These are phyloP conservation scores for Eucalyptus urophylla DNA, from an alignment of 345 rosid species.

Conservation along the genomic window DNA sequence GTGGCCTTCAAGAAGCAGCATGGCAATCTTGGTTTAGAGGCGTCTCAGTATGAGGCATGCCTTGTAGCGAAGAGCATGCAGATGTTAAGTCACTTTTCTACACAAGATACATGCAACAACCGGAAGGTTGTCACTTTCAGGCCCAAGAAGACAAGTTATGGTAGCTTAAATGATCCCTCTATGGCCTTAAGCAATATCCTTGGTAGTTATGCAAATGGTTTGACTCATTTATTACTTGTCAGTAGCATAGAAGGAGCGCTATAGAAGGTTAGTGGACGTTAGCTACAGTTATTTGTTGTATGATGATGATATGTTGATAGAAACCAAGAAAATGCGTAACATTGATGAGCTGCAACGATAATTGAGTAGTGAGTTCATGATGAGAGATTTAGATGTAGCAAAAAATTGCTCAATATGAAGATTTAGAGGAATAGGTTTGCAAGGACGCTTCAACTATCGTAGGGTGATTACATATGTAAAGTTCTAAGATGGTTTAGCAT, in stretches of 20 bases:
- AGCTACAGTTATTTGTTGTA: not conserved
- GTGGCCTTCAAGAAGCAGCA: not conserved
- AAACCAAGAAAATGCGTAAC: not conserved
- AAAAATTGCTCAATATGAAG: not conserved
- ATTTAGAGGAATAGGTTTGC: not conserved
- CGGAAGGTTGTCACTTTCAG: not conserved
- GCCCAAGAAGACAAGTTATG: not conserved
- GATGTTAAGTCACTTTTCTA: not conserved
- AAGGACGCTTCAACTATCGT: not conserved
- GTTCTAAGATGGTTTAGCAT: not conserved
- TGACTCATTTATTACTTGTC: not conserved
- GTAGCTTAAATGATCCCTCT: not conserved
- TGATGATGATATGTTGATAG: not conserved
- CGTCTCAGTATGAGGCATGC: not conserved
- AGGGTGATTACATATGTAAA: not conserved
- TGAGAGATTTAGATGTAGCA: not conserved
- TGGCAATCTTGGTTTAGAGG: not conserved
- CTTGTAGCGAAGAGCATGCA: not conserved
- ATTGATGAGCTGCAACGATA: not conserved
- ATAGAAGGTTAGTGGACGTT: not conserved
- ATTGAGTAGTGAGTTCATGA: not conserved
- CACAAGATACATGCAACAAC: not conserved
- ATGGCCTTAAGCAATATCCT: not conserved
- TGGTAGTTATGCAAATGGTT: not conserved
- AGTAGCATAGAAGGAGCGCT: not conserved